Percentiles rank a stretch among this genome's conserved stretches.
These are phyloP conservation scores for Pseudopithomyces chartarum DNA, from an alignment of 2,329 filamentous ascomycete genomes.

Conservation along the genomic window DNA sequence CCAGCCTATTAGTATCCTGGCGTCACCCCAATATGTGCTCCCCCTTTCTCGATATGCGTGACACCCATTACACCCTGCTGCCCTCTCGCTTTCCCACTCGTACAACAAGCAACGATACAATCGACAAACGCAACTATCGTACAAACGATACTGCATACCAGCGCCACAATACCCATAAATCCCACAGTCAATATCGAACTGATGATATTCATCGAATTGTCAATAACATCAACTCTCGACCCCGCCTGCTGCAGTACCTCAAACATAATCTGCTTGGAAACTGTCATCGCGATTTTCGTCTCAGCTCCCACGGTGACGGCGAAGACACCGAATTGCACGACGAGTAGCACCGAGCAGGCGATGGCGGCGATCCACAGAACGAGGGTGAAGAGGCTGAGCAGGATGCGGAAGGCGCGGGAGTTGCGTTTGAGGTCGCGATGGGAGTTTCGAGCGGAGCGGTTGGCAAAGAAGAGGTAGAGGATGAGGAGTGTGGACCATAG, in stretches of 20 bases:
- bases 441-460: conserved; percentile 7
- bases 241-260: conserved; percentile 1
- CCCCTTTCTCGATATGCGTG: not conserved
- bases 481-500: conserved; percentile 10
- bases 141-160: conserved; percentile 6
- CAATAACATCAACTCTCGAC: not conserved
- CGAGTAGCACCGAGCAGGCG: conserved; percentile 11
- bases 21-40: not conserved
- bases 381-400: conserved; percentile 4
- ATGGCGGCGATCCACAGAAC: conserved; percentile 13
- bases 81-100: conserved; percentile 7
- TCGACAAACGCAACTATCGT: conserved; percentile 4
- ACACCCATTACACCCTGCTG: not conserved
- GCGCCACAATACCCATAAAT: conserved; percentile 7
- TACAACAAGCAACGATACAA: conserved; percentile 10
- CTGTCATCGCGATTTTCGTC: conserved; percentile 6
- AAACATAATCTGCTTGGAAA: not conserved
- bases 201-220: conserved; percentile 10
- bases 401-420: conserved; percentile 8
- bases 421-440: conserved; percentile 12
- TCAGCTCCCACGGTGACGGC: conserved; percentile 4
- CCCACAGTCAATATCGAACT: conserved; percentile 12
- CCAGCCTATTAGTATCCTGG: not conserved
- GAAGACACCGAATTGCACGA: conserved; percentile 12
- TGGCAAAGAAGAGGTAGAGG: conserved; percentile 12